Evolutionary conservation across 139 green algal species (phyloP).

Genomic region (Asterochloris sp.): DNA sequence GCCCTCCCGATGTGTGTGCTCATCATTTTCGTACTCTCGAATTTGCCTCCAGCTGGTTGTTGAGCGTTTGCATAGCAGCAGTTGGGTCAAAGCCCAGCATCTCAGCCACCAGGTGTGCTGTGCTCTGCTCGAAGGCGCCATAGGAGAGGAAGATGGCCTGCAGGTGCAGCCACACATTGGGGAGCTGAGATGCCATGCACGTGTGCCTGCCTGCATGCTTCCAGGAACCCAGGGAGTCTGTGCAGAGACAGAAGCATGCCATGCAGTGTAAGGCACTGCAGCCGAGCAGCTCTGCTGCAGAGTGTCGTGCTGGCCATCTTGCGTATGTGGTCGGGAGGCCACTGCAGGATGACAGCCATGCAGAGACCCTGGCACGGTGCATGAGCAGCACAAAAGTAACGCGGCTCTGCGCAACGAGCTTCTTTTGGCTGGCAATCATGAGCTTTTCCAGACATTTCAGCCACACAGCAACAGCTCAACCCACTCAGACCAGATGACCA

Average conservation of each 20-base stretch:
- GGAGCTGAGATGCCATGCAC: conserved; percentile 31
- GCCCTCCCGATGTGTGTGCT: too few relatives aligned
- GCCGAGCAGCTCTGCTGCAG: neutral
- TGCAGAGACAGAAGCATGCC: neutral
- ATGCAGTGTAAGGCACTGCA: neutral
- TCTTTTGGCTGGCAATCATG: neutral
- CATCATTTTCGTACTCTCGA: too few relatives aligned
- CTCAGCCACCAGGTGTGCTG: conserved; percentile 32
- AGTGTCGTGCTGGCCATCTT: too few relatives aligned
- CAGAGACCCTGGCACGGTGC: neutral
- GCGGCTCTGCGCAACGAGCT: neutral
- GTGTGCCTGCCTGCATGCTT: neutral
- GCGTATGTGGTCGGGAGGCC: neutral
- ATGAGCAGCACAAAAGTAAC: neutral
- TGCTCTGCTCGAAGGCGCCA: conserved; percentile 9
- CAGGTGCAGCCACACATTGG: conserved; percentile 3
- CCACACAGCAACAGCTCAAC: neutral
- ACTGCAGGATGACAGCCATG: neutral
- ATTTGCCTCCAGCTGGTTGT: neutral
- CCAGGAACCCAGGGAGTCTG: neutral
- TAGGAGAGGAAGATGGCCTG: conserved; percentile 29
- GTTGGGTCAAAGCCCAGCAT: conserved; percentile 44
- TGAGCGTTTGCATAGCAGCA: conserved; percentile 31
- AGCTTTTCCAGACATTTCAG: neutral
- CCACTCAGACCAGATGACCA: neutral